Evolutionary conservation across 139 green algal species (phyloP).

Genomic region (Volvox reticuliferus): DNA sequence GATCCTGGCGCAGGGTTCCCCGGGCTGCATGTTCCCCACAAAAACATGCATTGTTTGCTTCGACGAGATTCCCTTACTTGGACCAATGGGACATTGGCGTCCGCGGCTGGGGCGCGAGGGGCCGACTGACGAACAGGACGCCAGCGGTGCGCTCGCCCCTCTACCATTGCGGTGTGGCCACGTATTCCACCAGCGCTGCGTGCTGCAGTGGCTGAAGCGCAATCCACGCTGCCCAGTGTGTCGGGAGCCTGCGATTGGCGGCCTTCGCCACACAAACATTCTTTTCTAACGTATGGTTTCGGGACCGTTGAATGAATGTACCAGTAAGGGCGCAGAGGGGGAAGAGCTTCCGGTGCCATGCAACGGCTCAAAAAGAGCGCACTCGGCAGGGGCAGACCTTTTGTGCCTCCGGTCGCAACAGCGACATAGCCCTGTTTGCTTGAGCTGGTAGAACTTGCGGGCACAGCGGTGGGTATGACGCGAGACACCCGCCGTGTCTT

Average conservation of each 20-base stretch:
- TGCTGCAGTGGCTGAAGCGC: conserved; percentile 1
- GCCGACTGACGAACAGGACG: not conserved
- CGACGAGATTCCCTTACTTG: not conserved
- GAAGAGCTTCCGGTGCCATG: not conserved
- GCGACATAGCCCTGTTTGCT: no score
- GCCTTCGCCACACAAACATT: conserved; percentile 17
- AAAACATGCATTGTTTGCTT: conserved; percentile 18
- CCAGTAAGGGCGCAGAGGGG: not conserved
- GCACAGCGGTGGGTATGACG: no score
- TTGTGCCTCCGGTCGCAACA: no score
- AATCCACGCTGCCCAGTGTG: conserved; percentile 6
- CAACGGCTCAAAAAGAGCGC: no score
- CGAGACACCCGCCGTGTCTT: no score
- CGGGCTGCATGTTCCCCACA: not conserved
- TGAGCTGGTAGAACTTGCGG: no score
- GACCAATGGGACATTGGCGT: no score
- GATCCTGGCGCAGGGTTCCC: not conserved
- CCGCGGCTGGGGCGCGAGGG: not conserved
- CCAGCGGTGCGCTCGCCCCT: not conserved
- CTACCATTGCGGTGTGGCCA: conserved; percentile 25
- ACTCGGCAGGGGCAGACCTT: no score
- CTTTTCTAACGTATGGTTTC: conserved; percentile 7
- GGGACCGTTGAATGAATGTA: not conserved
- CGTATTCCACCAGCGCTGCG: not conserved
- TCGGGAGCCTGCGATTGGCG: conserved; percentile 25